Percentiles rank a stretch among this genome's conserved stretches.
phyloP scores from a whole-genome alignment of 371 early-diverging fungal species.

The Mortierella sp. region DNA sequence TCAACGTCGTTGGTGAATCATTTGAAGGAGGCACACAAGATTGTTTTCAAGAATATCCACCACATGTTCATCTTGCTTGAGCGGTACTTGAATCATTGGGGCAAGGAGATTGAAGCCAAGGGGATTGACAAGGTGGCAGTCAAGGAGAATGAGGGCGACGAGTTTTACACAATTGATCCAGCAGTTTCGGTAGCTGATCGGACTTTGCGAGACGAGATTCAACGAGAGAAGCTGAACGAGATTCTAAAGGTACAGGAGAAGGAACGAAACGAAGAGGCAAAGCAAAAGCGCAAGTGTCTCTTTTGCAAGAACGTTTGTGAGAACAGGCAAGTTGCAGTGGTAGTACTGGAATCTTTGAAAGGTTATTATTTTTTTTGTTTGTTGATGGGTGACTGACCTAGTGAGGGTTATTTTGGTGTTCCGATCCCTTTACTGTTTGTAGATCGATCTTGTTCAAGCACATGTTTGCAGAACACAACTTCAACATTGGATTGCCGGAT shows the following conservation, averaged over 20 bases:
- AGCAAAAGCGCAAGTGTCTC: constrained; percentile 83
- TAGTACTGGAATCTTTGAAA: background rate
- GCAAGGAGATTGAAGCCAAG: constrained; percentile 57
- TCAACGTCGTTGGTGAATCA: constrained; percentile 76
- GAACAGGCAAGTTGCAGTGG: constrained; percentile 57
- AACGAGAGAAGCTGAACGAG: constrained; percentile 79
- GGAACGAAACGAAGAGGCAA: constrained; percentile 81
- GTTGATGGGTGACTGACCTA: background rate
- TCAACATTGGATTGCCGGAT: constrained; percentile 94
- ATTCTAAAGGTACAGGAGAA: constrained; percentile 81
- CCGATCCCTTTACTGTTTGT: too few relatives aligned
- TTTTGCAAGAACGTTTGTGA: constrained; percentile 88
- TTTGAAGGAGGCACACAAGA: constrained; percentile 71
- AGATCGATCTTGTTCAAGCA: constrained; percentile 81
- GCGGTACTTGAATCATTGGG: constrained; percentile 80
- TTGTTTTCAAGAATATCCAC: constrained; percentile 76
- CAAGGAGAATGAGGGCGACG: constrained; percentile 46
- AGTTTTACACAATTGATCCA: constrained; percentile 73
- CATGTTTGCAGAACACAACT: constrained; percentile 93
- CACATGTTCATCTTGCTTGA: constrained; percentile 87
- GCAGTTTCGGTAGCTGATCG: constrained; percentile 69
- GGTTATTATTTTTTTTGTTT: background rate
- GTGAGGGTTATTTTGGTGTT: too few relatives aligned
- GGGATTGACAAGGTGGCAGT: constrained; percentile 51
- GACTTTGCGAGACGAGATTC: constrained; percentile 77